Percentiles rank a stretch among this genome's conserved stretches.
Conservation (phyloP, 2,329 filamentous ascomycete genomes). For the Pleoardoris graminearum region DNA sequence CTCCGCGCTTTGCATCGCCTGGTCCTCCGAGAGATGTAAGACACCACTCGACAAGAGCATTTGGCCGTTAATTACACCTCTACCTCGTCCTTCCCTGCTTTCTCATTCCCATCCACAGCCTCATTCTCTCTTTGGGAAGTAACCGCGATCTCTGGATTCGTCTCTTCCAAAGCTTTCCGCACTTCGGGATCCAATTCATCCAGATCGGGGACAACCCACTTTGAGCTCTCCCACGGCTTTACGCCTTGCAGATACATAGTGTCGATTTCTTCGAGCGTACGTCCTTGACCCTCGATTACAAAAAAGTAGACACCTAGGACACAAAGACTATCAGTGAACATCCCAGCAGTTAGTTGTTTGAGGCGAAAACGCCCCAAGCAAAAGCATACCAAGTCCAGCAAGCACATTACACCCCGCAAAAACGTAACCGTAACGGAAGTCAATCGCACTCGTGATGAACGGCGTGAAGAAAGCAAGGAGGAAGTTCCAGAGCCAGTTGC, state of each 20-base stretch:
- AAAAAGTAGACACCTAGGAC: constrained; percentile 67
- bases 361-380: background rate
- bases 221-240: constrained; percentile 63
- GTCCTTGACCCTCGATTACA: constrained; percentile 72
- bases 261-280: constrained; percentile 77
- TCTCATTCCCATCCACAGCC: background rate
- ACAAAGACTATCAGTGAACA: background rate
- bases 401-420: constrained; percentile 72
- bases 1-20: no score
- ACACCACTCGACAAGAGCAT: no score
- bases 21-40: no score
- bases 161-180: constrained; percentile 26
- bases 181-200: constrained; percentile 31
- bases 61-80: no score
- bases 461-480: constrained; percentile 70
- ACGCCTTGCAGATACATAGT: constrained; percentile 68
- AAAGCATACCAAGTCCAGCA: background rate
- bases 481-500: constrained; percentile 50
- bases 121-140: constrained; percentile 11
- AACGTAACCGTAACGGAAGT: constrained; percentile 73
- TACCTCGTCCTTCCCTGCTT: constrained; percentile 9
- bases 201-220: constrained; percentile 49
- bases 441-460: constrained; percentile 71
- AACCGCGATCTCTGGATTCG: constrained; percentile 24
- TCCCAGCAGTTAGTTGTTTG: background rate